Percentiles rank a stretch among this genome's conserved stretches.
Evolutionary conservation across 1,284 basidiomycete species (phyloP).

Genomic region (Ustilago esculenta): DNA sequence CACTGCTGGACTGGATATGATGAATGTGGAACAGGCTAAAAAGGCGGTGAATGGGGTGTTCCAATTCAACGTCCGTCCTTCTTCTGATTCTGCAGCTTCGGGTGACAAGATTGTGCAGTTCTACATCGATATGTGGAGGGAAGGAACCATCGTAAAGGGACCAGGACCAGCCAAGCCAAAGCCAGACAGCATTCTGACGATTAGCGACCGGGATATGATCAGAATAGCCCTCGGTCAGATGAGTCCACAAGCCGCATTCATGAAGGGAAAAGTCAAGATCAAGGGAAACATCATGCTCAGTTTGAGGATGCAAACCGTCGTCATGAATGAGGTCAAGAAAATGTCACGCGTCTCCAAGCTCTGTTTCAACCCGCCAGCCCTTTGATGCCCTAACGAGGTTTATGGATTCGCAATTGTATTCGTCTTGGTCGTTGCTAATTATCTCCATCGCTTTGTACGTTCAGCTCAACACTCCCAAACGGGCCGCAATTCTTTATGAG

Average conservation of each 20-base stretch:
- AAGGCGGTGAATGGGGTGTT: conserved; percentile 57
- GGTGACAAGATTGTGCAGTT: conserved; percentile 36
- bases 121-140: conserved; percentile 55
- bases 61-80: conserved; percentile 49
- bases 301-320: conserved; percentile 51
- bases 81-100: conserved; percentile 12
- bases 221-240: conserved; percentile 48
- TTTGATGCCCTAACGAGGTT: too few relatives aligned
- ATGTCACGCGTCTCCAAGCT: conserved; percentile 50
- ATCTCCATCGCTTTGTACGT: too few relatives aligned
- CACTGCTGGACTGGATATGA: conserved; percentile 51
- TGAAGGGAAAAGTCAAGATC: conserved; percentile 57
- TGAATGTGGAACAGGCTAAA: conserved; percentile 47
- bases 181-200: conserved; percentile 51
- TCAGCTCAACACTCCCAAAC: too few relatives aligned
- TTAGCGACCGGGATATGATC: conserved; percentile 59
- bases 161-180: conserved; percentile 49
- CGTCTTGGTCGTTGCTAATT: too few relatives aligned
- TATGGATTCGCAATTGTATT: too few relatives aligned
- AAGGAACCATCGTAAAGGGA: conserved; percentile 42
- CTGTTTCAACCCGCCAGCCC: not conserved
- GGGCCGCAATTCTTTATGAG: too few relatives aligned
- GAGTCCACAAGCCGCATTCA: conserved; percentile 54
- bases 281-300: conserved; percentile 60
- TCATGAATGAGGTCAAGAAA: conserved; percentile 55